Conservation (phyloP, 768 basidiomycete species). For the Dacryopinax spathularia region DNA sequence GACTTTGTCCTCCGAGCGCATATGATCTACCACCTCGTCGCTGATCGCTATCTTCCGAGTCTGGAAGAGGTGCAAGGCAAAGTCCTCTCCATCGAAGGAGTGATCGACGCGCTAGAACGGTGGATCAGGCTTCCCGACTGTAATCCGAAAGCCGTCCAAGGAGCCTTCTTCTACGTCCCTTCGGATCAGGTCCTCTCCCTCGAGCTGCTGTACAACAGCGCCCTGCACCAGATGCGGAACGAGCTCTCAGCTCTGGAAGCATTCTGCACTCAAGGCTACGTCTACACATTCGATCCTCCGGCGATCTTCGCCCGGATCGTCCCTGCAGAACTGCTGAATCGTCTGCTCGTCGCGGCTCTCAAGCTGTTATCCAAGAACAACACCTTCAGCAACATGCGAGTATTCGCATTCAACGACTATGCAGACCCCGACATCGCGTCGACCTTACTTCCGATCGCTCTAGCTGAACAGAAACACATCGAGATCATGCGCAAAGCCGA, state of each 20-base stretch:
- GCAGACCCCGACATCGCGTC: not conserved
- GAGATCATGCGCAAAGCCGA: not conserved
- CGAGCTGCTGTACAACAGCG: slow-evolving; percentile 6
- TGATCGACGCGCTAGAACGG: not conserved
- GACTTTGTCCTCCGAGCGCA: not conserved
- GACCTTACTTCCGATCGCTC: not conserved
- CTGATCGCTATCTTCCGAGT: not conserved
- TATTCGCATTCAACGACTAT: slow-evolving; percentile 13
- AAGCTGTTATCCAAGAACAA: not conserved
- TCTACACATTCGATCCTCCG: slow-evolving; percentile 15
- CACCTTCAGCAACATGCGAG: slow-evolving; percentile 5
- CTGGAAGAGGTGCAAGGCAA: not conserved
- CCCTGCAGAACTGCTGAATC: slow-evolving; percentile 6
- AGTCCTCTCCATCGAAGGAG: not conserved
- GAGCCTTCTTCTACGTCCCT: not conserved
- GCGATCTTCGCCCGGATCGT: slow-evolving; percentile 14
- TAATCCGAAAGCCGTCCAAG: not conserved
- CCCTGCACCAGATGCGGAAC: slow-evolving; percentile 9
- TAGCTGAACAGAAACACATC: not conserved
- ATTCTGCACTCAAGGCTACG: slow-evolving; percentile 10
- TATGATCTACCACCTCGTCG: slow-evolving; percentile 8
- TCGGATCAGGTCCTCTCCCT: slow-evolving; percentile 10
- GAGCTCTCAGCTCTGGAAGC: slow-evolving; percentile 10
- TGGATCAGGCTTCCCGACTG: not conserved
- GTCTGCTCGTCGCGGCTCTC: slow-evolving; percentile 4